Evolutionary conservation across 306 rosid species (phyloP).

Genomic region (Crotalaria pallida): DNA sequence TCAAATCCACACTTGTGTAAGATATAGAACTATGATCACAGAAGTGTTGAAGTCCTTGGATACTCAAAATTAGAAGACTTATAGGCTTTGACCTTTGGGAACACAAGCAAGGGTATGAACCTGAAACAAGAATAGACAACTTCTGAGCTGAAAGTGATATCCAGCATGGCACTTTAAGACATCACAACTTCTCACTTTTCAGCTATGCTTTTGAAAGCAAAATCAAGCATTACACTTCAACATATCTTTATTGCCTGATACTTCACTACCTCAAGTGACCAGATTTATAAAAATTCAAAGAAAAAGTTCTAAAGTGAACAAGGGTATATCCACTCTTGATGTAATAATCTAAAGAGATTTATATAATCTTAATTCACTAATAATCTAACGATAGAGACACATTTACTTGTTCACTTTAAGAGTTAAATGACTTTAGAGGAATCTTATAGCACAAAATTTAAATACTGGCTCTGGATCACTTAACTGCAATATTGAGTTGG

Average conservation of each 20-base stretch:
- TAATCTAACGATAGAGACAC: no score
- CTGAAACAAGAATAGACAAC: constrained; percentile 16
- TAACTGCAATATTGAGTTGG: background rate
- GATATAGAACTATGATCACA: constrained; percentile 3
- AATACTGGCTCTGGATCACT: constrained; percentile 1
- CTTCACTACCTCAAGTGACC: background rate
- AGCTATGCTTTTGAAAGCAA: constrained; percentile 12
- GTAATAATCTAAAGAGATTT: no score
- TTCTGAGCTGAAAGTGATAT: constrained; percentile 5
- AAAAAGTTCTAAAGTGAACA: background rate
- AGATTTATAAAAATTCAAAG: background rate
- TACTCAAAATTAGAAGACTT: background rate
- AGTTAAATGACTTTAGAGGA: no score
- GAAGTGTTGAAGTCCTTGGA: background rate
- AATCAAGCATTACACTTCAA: constrained; percentile 4
- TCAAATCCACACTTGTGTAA: constrained; percentile 18
- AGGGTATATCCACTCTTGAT: background rate
- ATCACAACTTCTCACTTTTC: constrained; percentile 14
- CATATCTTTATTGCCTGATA: constrained; percentile 14
- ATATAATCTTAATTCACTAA: no score
- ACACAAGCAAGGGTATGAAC: background rate
- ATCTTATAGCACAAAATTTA: background rate
- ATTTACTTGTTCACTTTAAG: no score
- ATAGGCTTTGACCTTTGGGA: constrained; percentile 12
- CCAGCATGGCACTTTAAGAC: constrained; percentile 16